phyloP scores from a whole-genome alignment of 768 basidiomycete genomes.

The Plicaturopsis crispa region DNA sequence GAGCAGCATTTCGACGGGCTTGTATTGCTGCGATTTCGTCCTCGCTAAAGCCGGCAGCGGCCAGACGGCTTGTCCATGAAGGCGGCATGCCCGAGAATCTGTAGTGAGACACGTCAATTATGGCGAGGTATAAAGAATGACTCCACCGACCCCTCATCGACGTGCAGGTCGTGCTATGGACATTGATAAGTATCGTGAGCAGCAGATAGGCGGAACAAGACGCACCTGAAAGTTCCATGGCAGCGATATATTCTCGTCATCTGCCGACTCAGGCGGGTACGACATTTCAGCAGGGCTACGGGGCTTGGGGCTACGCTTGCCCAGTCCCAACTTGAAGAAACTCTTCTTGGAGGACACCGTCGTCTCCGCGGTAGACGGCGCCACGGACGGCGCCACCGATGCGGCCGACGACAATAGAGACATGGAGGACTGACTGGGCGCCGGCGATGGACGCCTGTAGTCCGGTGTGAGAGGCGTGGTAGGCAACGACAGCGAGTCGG shows the following conservation, averaged over 20 bases:
- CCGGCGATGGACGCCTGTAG: constrained; percentile 5
- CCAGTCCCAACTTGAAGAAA: constrained; percentile 28
- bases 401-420: background rate
- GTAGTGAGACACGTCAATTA: constrained; percentile 2
- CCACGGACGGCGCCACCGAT: constrained; percentile 6
- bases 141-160: constrained; percentile 58
- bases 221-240: constrained; percentile 76
- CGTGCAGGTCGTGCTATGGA: constrained; percentile 67
- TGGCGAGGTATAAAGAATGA: background rate
- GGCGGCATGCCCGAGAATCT: constrained; percentile 65
- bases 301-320: constrained; percentile 23
- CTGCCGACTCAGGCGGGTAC: constrained; percentile 18
- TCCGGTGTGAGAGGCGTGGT: constrained; percentile 14
- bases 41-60: constrained; percentile 55
- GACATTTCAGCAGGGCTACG: constrained; percentile 10
- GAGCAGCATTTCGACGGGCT: constrained; percentile 22
- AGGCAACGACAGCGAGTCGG: constrained; percentile 26
- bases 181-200: constrained; percentile 1
- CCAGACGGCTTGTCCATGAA: constrained; percentile 60
- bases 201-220: constrained; percentile 1
- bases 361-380: constrained; percentile 16
- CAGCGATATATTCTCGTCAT: constrained; percentile 56
- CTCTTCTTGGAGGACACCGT: constrained; percentile 19
- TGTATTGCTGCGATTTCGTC: constrained; percentile 62
- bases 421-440: background rate